Evolutionary conservation across 768 basidiomycete species (phyloP).

Genomic region (Suillus placidus): DNA sequence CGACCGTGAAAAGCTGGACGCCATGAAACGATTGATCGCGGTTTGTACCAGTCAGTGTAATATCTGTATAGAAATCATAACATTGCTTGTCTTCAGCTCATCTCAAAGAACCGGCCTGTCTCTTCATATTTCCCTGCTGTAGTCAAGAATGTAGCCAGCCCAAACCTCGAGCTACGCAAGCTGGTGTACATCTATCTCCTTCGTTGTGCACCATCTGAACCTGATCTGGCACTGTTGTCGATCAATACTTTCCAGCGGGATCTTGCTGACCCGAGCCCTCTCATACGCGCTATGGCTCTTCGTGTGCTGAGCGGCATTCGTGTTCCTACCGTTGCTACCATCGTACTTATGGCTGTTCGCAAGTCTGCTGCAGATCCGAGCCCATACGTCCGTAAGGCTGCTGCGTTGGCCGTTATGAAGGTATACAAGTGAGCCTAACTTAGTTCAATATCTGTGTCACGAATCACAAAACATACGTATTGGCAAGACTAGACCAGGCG

Average conservation of each 20-base stretch:
- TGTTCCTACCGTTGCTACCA: constrained; percentile 83
- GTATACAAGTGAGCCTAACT: constrained; percentile 65
- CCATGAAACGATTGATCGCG: constrained; percentile 92
- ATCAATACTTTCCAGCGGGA: constrained; percentile 99
- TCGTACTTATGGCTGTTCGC: constrained; percentile 87
- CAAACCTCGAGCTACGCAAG: constrained; percentile 92
- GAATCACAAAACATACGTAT: constrained; percentile 3
- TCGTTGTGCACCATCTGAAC: constrained; percentile 90
- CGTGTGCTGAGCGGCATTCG: constrained; percentile 91
- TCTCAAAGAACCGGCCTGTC: constrained; percentile 90
- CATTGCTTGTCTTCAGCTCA: constrained; percentile 57
- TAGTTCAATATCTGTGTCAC: constrained; percentile 8
- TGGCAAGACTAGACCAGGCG: constrained; percentile 71
- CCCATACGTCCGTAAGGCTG: constrained; percentile 93
- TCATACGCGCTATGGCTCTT: constrained; percentile 96
- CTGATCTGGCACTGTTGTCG: constrained; percentile 91
- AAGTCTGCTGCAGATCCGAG: constrained; percentile 91
- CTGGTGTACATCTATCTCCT: constrained; percentile 97
- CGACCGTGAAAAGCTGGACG: constrained; percentile 91
- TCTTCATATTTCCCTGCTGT: constrained; percentile 95
- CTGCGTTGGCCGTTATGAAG: constrained; percentile 88
- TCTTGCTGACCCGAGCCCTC: constrained; percentile 85
- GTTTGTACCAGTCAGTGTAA: constrained; percentile 50
- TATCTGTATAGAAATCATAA: constrained; percentile 6
- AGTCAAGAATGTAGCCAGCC: constrained; percentile 94